Base-by-base conservation (phyloP, 768 basidiomycete genomes). In the Clitopilus hobsonii region DNA sequence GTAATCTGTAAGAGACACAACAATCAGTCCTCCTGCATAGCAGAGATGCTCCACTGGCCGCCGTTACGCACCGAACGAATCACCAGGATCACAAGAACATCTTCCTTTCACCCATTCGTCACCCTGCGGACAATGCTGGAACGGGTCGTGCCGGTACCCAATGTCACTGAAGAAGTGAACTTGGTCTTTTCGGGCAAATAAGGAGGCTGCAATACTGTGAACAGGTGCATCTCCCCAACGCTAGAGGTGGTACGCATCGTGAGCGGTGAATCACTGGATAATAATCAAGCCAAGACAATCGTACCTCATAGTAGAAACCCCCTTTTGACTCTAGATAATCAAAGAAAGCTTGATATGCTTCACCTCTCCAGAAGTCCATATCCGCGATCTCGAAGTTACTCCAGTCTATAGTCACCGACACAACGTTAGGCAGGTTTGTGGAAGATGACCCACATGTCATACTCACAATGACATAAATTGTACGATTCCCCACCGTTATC, bases 381-480 rank as follows among this genome's bases (percentile, higher is more conserved):
- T 87, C 84, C 2, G 83, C 93, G 56, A 98, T 96, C 70, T 95
- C 93, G 62, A 95, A 95, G 68, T 94, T 95, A 61, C 84, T 89
- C 91, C 91, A 94, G 69, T 85, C 88, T 90, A 1, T 23, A 11
- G 32, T 11, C 13, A 2, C 24, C 23, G 30, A 28, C 41, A 26
- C n/a, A 54, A 51, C n/a, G 26, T 7, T 52, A 11, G 30, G 18
- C 32, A 14, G 24, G 13, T 52, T 30, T 16, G 13, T 22, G 20
- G 20, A 23, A 28, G 13, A 41, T 13, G 26, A 51, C 49, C 27
- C 14, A 45, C 38, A 38, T 29, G 18, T 22, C 24, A n/a, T n/a
- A 56, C 75, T 61, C 60, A 85, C 83, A 88, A 61, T 87, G 85
- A 60, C 87, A 91, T 26, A 82, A 71, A 67, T 88, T 89, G 66